These are phyloP conservation scores for Sicyos baderoa DNA, from an alignment of 306 rosid species.

Conservation along the genomic window DNA sequence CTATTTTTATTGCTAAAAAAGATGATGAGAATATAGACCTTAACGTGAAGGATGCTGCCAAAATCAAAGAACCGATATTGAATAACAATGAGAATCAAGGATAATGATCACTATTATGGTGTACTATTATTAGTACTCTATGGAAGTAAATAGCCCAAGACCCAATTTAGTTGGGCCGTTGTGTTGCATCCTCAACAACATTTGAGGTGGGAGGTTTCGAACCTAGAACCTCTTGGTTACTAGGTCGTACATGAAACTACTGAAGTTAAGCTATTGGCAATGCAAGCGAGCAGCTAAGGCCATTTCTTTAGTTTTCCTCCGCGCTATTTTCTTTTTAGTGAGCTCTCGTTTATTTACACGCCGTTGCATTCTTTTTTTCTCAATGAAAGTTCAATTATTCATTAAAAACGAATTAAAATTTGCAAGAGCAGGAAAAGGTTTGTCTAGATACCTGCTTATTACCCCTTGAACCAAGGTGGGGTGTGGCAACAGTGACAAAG, in stretches of 20 bases:
- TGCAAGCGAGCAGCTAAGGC: no score
- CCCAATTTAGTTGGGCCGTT: background rate
- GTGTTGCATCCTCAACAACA: no score
- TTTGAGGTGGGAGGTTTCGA: no score
- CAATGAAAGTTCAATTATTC: no score
- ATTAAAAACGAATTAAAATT: no score
- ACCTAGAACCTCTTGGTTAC: no score
- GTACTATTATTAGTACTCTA: background rate
- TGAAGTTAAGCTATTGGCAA: no score
- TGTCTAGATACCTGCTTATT: constrained; percentile 65
- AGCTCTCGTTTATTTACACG: no score
- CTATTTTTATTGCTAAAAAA: background rate
- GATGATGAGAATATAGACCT: background rate
- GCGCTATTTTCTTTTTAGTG: no score
- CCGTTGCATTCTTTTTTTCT: no score
- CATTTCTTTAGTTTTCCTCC: no score
- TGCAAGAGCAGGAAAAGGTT: constrained; percentile 5
- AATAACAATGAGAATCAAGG: background rate
- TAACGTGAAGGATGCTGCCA: background rate
- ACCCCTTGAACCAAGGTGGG: constrained; percentile 98
- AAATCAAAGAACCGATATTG: background rate
- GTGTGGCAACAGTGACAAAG: constrained; percentile 88
- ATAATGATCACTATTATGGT: background rate
- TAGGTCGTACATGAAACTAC: no score
- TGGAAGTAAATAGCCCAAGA: background rate